These are phyloP conservation scores for Durusdinium trenchii DNA, from an alignment of 73 alveolate species.

Conservation along the genomic window DNA sequence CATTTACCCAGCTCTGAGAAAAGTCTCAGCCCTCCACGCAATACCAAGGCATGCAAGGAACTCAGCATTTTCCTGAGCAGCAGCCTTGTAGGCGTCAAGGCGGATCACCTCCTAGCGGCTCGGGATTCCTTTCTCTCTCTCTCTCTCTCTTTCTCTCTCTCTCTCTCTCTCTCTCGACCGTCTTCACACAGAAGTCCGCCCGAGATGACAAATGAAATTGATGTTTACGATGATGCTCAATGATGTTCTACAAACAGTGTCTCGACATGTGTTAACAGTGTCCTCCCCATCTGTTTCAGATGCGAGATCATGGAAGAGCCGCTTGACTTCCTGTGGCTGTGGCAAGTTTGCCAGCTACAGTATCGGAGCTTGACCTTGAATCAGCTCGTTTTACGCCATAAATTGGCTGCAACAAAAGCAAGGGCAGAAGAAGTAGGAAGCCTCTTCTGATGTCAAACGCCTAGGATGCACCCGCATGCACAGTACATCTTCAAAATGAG, in stretches of 20 bases:
- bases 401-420: not conserved
- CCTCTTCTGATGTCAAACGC: conserved; percentile 81
- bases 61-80: conserved; percentile 85
- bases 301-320: conserved; percentile 62
- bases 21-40: conserved; percentile 3
- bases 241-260: not conserved
- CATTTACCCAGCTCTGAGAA: not conserved
- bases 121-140: no score
- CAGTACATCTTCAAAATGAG: not conserved
- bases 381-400: not conserved
- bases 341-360: not conserved
- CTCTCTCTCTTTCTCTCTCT: no score
- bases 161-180: no score
- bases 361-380: not conserved
- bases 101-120: conserved; percentile 43
- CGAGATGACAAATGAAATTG: no score
- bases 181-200: no score
- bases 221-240: no score
- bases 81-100: conserved; percentile 89
- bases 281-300: conserved; percentile 42
- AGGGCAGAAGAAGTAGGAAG: not conserved
- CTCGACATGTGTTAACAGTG: not conserved
- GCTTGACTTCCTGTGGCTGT: conserved; percentile 41
- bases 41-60: conserved; percentile 78
- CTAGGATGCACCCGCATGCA: not conserved